Evolutionary conservation across 1,284 basidiomycete species (phyloP).

Genomic region (Apiotrichum akiyoshidainum): DNA sequence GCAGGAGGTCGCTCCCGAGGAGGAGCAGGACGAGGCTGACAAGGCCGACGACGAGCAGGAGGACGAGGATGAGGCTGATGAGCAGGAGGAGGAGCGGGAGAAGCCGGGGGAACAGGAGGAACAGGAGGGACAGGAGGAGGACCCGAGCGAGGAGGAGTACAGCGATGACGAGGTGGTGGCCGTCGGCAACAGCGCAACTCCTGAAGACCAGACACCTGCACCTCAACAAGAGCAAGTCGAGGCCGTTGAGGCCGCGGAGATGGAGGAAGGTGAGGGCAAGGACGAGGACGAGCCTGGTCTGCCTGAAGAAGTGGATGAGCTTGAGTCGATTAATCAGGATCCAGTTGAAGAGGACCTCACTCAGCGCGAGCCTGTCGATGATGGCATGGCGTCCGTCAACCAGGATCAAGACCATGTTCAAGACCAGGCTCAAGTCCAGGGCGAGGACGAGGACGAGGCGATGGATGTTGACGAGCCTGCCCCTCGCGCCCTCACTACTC

Average conservation of each 20-base stretch:
- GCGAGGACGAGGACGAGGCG: not conserved
- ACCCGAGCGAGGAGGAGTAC: too few species aligned
- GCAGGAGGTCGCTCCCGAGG: not conserved
- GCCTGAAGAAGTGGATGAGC: not conserved
- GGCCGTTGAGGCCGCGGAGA: not conserved
- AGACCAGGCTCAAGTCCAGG: too few species aligned
- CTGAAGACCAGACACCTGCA: too few species aligned
- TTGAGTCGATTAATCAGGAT: not conserved
- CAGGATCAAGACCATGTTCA: not conserved
- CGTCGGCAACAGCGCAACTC: too few species aligned
- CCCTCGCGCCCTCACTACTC: not conserved
- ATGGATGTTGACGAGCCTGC: slow-evolving; percentile 14
- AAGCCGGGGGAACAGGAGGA: not conserved
- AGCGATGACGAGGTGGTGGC: too few species aligned
- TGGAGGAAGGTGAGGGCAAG: not conserved
- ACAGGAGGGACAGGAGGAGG: not conserved
- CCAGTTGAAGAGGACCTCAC: not conserved
- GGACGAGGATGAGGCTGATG: not conserved
- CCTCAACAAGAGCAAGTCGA: not conserved
- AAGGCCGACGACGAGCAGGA: not conserved
- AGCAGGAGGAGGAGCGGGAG: not conserved
- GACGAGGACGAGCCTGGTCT: not conserved
- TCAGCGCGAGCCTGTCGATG: not conserved
- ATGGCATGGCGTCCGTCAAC: not conserved
- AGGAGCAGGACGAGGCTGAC: not conserved